phyloP scores from a whole-genome alignment of 768 basidiomycete genomes.

The Xanthoconium stramineum region DNA sequence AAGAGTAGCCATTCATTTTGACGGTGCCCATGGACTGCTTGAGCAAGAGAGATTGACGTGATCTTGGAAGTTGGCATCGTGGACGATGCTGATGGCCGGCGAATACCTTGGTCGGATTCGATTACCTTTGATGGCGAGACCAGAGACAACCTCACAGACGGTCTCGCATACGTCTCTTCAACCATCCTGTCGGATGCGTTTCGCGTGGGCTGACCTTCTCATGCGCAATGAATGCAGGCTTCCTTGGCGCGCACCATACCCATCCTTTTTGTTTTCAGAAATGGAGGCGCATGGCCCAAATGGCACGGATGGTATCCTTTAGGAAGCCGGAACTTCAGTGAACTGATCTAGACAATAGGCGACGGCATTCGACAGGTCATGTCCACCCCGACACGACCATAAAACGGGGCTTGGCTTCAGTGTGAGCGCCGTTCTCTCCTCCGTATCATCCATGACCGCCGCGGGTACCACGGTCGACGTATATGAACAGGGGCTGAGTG shows the following conservation, averaged over 20 bases:
- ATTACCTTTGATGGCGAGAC: too few relatives aligned
- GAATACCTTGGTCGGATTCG: too few relatives aligned
- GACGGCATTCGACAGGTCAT: neutral
- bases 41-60: too few relatives aligned
- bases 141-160: too few relatives aligned
- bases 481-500: slow-evolving; percentile 8
- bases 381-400: slow-evolving; percentile 1
- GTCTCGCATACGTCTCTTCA: neutral
- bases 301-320: neutral
- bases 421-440: neutral
- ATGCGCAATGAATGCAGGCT: neutral
- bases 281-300: slow-evolving; percentile 5
- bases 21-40: neutral
- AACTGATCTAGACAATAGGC: slow-evolving; percentile 19
- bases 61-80: too few relatives aligned
- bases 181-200: neutral
- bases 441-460: slow-evolving; percentile 13
- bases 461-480: neutral
- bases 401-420: neutral
- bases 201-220: neutral
- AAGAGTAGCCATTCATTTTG: neutral
- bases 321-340: neutral
- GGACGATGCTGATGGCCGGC: too few relatives aligned
- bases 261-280: slow-evolving; percentile 20
- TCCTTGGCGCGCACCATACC: neutral